Evolutionary conservation across 176 grass and related monocot genomes (phyloP).

Genomic region (Bothriochloa decipiens): DNA sequence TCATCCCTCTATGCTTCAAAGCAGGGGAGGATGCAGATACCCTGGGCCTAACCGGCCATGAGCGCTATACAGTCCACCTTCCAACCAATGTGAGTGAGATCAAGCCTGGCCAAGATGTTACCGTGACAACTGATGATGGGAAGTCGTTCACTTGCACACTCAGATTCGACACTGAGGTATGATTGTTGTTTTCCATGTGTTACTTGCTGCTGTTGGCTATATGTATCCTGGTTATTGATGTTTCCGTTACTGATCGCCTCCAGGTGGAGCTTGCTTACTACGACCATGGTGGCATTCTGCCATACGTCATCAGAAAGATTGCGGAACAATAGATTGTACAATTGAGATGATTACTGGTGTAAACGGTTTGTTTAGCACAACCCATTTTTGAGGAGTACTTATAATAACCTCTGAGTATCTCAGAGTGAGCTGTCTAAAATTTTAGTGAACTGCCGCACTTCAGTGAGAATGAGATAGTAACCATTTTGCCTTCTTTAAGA

Average conservation of each 20-base stretch:
- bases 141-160: slow-evolving; percentile 83
- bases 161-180: slow-evolving; percentile 94
- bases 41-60: slow-evolving; percentile 84
- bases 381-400: slow-evolving; percentile 40
- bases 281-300: slow-evolving; percentile 88
- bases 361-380: slow-evolving; percentile 52
- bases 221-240: background rate
- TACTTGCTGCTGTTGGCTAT: background rate
- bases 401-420: slow-evolving; percentile 49
- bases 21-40: slow-evolving; percentile 81
- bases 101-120: slow-evolving; percentile 91
- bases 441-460: slow-evolving; percentile 30
- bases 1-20: slow-evolving; percentile 92
- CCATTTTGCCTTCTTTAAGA: background rate
- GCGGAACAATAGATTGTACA: slow-evolving; percentile 54
- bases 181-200: background rate
- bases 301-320: slow-evolving; percentile 76
- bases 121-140: slow-evolving; percentile 72
- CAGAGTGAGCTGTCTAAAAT: slow-evolving; percentile 42
- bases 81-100: slow-evolving; percentile 71
- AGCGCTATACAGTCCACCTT: slow-evolving; percentile 84
- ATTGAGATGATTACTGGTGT: slow-evolving; percentile 40
- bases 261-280: slow-evolving; percentile 98
- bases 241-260: background rate
- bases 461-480: background rate